Conservation (phyloP, 352 stramenopile genomes). For the Pythium plurisporium region DNA sequence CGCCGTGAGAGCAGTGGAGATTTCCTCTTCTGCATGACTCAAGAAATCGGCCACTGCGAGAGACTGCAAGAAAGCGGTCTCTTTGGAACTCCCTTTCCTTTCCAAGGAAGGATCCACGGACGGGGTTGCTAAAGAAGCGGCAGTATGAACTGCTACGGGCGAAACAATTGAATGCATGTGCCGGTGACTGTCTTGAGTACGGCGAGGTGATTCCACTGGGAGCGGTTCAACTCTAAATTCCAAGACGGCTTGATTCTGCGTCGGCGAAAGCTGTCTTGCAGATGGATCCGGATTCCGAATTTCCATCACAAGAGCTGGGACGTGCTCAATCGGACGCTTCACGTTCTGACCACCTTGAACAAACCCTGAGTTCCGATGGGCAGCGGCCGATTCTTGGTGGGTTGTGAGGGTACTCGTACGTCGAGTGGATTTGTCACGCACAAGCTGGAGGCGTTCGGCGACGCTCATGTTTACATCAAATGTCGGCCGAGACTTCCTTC, state of each 20-base stretch:
- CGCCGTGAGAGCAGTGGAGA: slow-evolving; percentile 70
- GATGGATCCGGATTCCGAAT: slow-evolving; percentile 7
- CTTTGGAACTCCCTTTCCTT: slow-evolving; percentile 25
- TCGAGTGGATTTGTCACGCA: slow-evolving; percentile 40
- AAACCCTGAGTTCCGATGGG: not conserved
- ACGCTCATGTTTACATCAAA: slow-evolving; percentile 70
- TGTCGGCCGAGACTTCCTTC: slow-evolving; percentile 51
- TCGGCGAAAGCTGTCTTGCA: slow-evolving; percentile 19
- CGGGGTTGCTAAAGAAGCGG: not conserved
- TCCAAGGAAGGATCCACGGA: not conserved
- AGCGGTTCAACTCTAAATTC: slow-evolving; percentile 43
- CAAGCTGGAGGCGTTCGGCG: slow-evolving; percentile 50
- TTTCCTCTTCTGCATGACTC: slow-evolving; percentile 66
- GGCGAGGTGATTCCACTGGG: slow-evolving; percentile 20
- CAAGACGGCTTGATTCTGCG: slow-evolving; percentile 24
- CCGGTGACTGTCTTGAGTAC: slow-evolving; percentile 8
- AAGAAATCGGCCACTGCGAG: slow-evolving; percentile 68
- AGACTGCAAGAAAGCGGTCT: slow-evolving; percentile 55
- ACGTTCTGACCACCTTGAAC: not conserved
- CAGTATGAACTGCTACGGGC: not conserved
- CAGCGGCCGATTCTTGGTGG: not conserved
- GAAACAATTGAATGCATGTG: not conserved
- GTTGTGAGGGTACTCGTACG: slow-evolving; percentile 16
- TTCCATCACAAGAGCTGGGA: slow-evolving; percentile 13
- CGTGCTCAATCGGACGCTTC: slow-evolving; percentile 7